These are phyloP conservation scores for Glebionis coronaria DNA, from an alignment of 129 eudicot species.

Conservation along the genomic window DNA sequence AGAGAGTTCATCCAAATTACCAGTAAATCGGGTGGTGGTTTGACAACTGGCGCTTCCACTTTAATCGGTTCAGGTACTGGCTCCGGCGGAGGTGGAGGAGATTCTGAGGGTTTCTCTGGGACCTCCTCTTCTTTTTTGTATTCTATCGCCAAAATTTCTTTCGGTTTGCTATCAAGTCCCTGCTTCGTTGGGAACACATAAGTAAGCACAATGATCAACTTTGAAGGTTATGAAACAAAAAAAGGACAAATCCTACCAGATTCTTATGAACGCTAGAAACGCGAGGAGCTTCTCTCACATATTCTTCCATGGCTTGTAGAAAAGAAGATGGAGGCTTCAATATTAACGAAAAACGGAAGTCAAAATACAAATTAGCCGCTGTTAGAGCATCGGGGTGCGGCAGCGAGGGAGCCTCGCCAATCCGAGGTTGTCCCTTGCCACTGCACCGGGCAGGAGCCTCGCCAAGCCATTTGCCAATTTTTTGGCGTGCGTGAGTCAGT, in stretches of 20 bases:
- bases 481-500: too few relatives aligned
- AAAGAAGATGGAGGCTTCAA: slow-evolving; percentile 66
- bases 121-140: slow-evolving; percentile 29
- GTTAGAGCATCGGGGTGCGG: too few relatives aligned
- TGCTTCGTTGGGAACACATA: slow-evolving; percentile 25
- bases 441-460: too few relatives aligned
- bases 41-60: slow-evolving; percentile 53
- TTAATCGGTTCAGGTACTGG: slow-evolving; percentile 56
- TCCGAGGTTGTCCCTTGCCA: too few relatives aligned
- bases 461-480: too few relatives aligned
- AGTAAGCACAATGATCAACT: slow-evolving; percentile 1
- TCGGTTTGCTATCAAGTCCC: slow-evolving; percentile 32
- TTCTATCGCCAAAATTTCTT: slow-evolving; percentile 35
- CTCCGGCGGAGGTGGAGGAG: slow-evolving; percentile 46
- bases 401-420: too few relatives aligned
- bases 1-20: slow-evolving; percentile 32
- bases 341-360: slow-evolving; percentile 1
- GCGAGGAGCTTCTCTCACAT: slow-evolving; percentile 63
- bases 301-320: slow-evolving; percentile 61
- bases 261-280: slow-evolving; percentile 42
- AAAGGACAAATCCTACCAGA: slow-evolving; percentile 23
- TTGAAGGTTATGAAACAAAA: background rate
- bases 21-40: slow-evolving; percentile 79
- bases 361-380: slow-evolving; percentile 8
- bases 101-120: slow-evolving; percentile 35